Base-by-base conservation (phyloP, 2,329 filamentous ascomycete species). In the Hymenoscyphus fructigenus region DNA sequence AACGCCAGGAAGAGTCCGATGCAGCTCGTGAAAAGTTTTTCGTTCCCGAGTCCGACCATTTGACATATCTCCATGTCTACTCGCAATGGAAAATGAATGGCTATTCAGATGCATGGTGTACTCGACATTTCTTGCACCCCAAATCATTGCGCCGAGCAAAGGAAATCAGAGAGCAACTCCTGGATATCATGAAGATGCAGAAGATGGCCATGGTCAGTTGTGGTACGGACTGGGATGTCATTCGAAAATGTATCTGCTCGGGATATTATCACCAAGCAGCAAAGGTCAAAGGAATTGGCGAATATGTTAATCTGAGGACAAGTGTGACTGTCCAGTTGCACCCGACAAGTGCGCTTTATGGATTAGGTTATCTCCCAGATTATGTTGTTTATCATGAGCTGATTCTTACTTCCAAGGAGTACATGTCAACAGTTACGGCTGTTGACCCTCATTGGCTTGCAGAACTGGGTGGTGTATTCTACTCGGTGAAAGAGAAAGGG, bases 261-360 rank as follows among this genome's bases (percentile, higher is more conserved):
- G 95, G 95, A 14, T 99, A 97, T 81, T 99, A 98, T 79, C 94
- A 98, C 75, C 95, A 99, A 80, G 95, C 95, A 5, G 95, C 95
- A 34, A 93, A 93, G 73, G 93, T 96, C 68, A 96, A 96, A 79
- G 96, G 95, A 2, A 92, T 97, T 17, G 95, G 95, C 71, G 96
- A 99, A 79, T 99, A 98, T 80, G 90, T 97, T 79, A 99, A 99
- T 77, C 83, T 99, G 41, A 90, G 95, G 26, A 99, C 95, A 0
- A 95, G 91, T 73, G 93, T 99, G 2, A 93, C 91, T 1, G 92
- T 99, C 62, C 93, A 97, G 76, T 83, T 99, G 34, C 96, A 99
- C 76, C 95, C 95, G 1, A 99, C 95, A 0, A 93, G 89, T 68
- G 92, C 95, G 1, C 84, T 99, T 0, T 98, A 97, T 75, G 95